Percentiles rank a stretch among this genome's conserved stretches.
Evolutionary conservation across 768 basidiomycete genomes (phyloP).

Genomic region (Gelatoporia subvermispora): DNA sequence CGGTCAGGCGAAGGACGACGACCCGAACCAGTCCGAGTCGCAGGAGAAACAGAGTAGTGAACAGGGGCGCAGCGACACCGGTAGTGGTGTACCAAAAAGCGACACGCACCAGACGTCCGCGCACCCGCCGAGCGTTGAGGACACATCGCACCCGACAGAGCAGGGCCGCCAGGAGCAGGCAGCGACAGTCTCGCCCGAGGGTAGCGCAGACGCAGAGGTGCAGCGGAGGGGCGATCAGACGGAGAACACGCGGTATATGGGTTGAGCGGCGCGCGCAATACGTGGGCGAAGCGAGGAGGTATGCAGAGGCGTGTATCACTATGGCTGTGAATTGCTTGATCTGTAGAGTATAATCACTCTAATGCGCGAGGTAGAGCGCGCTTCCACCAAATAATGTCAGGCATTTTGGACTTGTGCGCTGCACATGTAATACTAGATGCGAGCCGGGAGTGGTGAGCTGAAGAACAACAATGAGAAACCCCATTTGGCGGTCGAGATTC

Average conservation of each 20-base stretch:
- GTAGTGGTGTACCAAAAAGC: neutral
- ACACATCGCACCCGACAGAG: constrained; percentile 11
- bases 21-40: neutral
- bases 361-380: too few relatives aligned
- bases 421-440: too few relatives aligned
- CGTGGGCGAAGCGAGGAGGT: too few relatives aligned
- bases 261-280: neutral
- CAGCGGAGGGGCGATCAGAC: constrained; percentile 8
- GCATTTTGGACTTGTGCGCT: too few relatives aligned
- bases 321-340: too few relatives aligned
- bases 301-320: too few relatives aligned
- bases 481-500: too few relatives aligned
- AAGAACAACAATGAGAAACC: too few relatives aligned
- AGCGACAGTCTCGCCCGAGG: constrained; percentile 21
- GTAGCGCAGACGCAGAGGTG: constrained; percentile 14
- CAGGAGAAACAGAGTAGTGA: constrained; percentile 7
- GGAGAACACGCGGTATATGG: neutral
- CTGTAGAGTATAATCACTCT: too few relatives aligned
- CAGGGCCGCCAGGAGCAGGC: constrained; percentile 19
- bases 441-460: too few relatives aligned
- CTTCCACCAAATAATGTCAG: too few relatives aligned
- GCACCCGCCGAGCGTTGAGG: constrained; percentile 3
- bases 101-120: constrained; percentile 2
- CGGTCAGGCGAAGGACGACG: constrained; percentile 25
- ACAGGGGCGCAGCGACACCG: neutral